Base-by-base conservation (phyloP, 1,284 basidiomycete genomes). In the Marasmius tenuissimus region DNA sequence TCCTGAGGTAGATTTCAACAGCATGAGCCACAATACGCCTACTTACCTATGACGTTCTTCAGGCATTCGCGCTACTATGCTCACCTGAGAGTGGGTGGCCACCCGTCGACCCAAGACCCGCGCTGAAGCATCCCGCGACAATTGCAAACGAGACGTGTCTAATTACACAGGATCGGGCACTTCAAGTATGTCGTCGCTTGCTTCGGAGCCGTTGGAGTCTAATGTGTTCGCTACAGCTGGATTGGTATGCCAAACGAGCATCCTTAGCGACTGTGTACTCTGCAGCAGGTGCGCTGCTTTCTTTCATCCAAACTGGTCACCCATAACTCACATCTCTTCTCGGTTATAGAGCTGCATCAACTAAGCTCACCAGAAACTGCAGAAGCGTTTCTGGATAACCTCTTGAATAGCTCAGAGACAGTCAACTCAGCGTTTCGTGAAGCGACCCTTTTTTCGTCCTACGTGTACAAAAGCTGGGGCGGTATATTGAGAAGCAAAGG, bases 141-240 rank as follows among this genome's bases (percentile, higher is more conserved):
- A 76, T 93, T 55, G 89, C 90, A n/a, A 82, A 91, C 65, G 82
- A 86, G 66, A 89, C 88, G 16, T 91, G 89, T 70, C 75, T 80
- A 69, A 69, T 85, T 7, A 73, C 78, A 8, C 78, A 81, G 3
- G 86, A 88, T 56, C 61, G 74, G 2, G 79, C 80, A 1, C 71
- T 83, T 49, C 85, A 86, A 62, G 90, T 89, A 69, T 33, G 81
- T 73, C 6, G 50, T 45, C 34, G 34, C 6, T 51, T 4, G 50
- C 7, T 49, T 54, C 6, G 6, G 47, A 33, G 51, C 5, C 39
- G 55, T 35, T 39, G 50, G 48, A 60, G 35, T 62, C 62, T 61
- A 34, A 61, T 59, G 34, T 57, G n/a, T 50, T 55, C 37, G 38
- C 52, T n/a, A 40, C 56, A 91, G 89, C 74, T 85, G 61, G 75